Conservation (phyloP, 2,329 filamentous ascomycete genomes). For the Colletotrichum limetticola region DNA sequence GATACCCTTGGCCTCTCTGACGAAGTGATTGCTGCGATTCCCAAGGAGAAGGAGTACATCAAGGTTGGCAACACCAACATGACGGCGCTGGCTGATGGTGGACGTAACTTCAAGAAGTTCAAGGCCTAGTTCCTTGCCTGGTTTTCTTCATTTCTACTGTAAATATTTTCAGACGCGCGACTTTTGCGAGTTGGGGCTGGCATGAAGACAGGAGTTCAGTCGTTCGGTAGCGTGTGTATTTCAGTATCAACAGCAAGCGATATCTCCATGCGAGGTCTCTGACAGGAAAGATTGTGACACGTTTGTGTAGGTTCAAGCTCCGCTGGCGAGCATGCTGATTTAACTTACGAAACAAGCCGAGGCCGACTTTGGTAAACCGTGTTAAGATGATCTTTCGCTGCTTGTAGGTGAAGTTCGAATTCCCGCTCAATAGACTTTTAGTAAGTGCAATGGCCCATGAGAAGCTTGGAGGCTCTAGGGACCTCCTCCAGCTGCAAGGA, state of each 20-base stretch:
- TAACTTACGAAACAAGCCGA: too few relatives aligned
- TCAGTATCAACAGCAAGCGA: not conserved
- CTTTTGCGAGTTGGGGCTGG: not conserved
- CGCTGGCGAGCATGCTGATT: too few relatives aligned
- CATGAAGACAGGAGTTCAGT: not conserved
- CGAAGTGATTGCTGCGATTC: conserved; percentile 47
- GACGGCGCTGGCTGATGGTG: conserved; percentile 40
- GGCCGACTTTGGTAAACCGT: too few relatives aligned
- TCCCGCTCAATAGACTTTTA: too few relatives aligned
- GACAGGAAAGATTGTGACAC: too few relatives aligned
- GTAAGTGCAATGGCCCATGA: too few relatives aligned
- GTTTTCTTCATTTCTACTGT: not conserved
- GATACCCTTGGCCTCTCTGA: conserved; percentile 61
- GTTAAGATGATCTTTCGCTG: too few relatives aligned
- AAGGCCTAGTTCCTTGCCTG: not conserved
- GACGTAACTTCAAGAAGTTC: conserved; percentile 10
- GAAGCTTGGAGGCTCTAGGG: too few relatives aligned
- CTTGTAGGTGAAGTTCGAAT: too few relatives aligned
- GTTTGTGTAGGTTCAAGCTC: too few relatives aligned
- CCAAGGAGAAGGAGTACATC: conserved; percentile 54
- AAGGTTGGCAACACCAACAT: conserved; percentile 53
- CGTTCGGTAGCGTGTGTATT: not conserved
- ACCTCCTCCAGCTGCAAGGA: too few relatives aligned
- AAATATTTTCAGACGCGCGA: not conserved
- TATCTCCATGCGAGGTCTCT: not conserved